Conservation (phyloP, 257 asterid genomes). For the Solanum pimpinellifolium region DNA sequence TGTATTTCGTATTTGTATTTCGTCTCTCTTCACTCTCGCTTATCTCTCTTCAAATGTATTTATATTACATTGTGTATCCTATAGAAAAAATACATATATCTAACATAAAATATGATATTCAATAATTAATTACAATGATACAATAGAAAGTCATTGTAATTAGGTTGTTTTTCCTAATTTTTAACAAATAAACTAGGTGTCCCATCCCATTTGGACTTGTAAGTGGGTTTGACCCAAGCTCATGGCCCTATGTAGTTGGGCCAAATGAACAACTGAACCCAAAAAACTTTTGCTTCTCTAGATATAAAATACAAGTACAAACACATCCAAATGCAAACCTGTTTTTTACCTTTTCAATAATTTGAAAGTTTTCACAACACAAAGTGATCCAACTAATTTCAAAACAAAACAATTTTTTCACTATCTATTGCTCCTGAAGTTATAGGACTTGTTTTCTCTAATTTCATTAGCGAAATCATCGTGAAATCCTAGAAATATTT, state of each 20-base stretch:
- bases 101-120: too few relatives aligned
- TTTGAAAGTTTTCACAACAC: too few relatives aligned
- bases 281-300: background rate
- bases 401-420: too few relatives aligned
- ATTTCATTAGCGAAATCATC: background rate
- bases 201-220: background rate
- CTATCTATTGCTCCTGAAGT: background rate
- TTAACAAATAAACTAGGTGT: background rate
- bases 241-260: background rate
- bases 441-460: background rate
- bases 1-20: too few relatives aligned
- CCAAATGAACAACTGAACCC: background rate
- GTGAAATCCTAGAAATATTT: background rate
- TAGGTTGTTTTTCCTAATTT: background rate
- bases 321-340: too few relatives aligned
- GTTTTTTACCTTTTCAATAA: too few relatives aligned
- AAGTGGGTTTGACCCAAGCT: background rate
- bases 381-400: too few relatives aligned
- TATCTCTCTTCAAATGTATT: too few relatives aligned
- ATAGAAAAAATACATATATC: too few relatives aligned
- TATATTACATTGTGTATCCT: too few relatives aligned
- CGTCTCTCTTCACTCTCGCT: too few relatives aligned
- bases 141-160: background rate
- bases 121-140: too few relatives aligned
- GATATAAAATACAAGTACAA: background rate